Conservation (phyloP, 768 basidiomycete genomes). For the Rickenella mellea region DNA sequence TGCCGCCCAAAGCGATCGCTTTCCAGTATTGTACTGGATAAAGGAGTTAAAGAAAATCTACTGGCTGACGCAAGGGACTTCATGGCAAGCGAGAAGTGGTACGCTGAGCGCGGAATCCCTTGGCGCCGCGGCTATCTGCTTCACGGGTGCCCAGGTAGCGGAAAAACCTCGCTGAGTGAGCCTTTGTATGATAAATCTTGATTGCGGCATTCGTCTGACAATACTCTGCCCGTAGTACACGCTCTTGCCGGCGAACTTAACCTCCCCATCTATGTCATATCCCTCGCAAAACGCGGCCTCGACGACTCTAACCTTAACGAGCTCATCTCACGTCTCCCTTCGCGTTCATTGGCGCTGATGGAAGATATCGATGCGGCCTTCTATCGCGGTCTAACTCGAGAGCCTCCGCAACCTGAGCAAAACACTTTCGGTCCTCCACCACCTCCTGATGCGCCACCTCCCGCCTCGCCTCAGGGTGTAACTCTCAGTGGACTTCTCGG, state of each 20-base stretch:
- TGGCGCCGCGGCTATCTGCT: conserved; percentile 84
- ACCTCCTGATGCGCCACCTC: too few species aligned
- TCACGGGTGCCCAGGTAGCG: conserved; percentile 77
- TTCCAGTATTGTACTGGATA: conserved; percentile 78
- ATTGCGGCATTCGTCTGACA: too few species aligned
- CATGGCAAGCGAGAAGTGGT: conserved; percentile 85
- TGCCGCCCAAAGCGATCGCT: conserved; percentile 84
- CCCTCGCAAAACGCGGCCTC: conserved; percentile 79
- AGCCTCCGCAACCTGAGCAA: too few species aligned
- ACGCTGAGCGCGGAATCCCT: conserved; percentile 87
- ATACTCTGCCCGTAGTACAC: too few species aligned
- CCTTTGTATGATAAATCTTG: too few species aligned
- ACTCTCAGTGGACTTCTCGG: conserved; percentile 75
- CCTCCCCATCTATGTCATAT: conserved; percentile 89
- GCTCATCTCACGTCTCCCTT: conserved; percentile 81
- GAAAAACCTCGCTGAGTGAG: conserved; percentile 81
- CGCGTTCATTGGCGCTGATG: conserved; percentile 76
- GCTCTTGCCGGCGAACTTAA: conserved; percentile 81
- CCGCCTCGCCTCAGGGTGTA: too few species aligned
- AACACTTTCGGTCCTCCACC: too few species aligned
- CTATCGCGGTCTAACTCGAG: conserved; percentile 64
- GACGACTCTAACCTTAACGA: conserved; percentile 79
- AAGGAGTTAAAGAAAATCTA: conserved; percentile 86
- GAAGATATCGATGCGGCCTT: conserved; percentile 91
- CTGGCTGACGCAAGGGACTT: conserved; percentile 76